Percentiles rank a stretch among this genome's conserved stretches.
phyloP scores from a whole-genome alignment of 495 filamentous ascomycete species.

The Neurospora pannonica region DNA sequence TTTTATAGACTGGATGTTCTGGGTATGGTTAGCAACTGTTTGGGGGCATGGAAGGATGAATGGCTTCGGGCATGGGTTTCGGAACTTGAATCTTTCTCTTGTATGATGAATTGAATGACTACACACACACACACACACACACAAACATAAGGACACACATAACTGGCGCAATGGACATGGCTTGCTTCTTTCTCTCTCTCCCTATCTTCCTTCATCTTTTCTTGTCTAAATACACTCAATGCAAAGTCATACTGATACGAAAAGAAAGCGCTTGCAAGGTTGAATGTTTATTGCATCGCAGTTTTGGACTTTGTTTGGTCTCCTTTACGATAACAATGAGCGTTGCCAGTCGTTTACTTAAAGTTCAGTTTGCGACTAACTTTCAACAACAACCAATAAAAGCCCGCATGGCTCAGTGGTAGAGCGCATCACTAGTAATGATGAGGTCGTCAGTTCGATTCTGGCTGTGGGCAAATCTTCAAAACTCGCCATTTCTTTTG shows the following conservation, averaged over 20 bases:
- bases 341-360: too few species aligned
- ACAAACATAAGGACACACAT: background rate
- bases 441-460: background rate
- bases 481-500: background rate
- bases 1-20: background rate
- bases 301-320: too few species aligned
- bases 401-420: background rate
- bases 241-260: background rate
- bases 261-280: too few species aligned
- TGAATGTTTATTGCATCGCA: too few species aligned
- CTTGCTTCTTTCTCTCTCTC: background rate
- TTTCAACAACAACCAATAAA: background rate
- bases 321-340: too few species aligned
- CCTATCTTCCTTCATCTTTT: too few species aligned
- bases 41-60: background rate
- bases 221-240: too few species aligned
- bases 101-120: background rate
- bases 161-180: background rate
- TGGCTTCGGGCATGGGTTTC: background rate
- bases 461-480: background rate
- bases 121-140: background rate
- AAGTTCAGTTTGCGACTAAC: rapidly evolving
- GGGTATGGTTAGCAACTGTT: background rate
- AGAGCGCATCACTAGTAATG: background rate
- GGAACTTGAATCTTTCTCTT: background rate